Conservation (phyloP, 495 filamentous ascomycete species). For the Glonium stellatum region DNA sequence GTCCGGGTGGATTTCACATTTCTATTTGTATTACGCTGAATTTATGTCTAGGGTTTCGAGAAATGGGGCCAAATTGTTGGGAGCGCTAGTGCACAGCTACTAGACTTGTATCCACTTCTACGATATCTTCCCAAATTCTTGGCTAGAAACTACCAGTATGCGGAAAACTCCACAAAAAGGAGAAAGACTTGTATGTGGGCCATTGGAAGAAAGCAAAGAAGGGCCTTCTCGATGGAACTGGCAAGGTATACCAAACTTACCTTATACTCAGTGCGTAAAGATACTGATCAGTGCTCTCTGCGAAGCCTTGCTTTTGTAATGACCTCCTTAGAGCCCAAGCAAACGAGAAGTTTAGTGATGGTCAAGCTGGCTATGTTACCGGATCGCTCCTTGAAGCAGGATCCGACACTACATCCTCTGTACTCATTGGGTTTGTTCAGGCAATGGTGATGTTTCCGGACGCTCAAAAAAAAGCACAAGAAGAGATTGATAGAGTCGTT, state of each 20-base stretch:
- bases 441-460: constrained; percentile 6
- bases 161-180: neutral
- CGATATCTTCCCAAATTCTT: neutral
- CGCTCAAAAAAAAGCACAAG: constrained; percentile 5
- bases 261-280: too few relatives aligned
- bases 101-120: neutral
- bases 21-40: neutral
- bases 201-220: constrained; percentile 3
- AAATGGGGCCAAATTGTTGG: neutral
- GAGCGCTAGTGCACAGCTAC: neutral
- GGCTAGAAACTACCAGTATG: neutral
- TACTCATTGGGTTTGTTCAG: neutral
- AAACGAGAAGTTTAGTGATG: neutral
- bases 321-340: neutral
- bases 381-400: constrained; percentile 1
- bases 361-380: neutral
- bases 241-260: neutral
- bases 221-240: neutral
- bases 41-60: neutral
- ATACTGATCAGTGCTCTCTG: neutral
- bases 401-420: constrained; percentile 3
- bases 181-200: neutral
- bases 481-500: constrained; percentile 11
- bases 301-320: constrained; percentile 5
- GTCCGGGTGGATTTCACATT: neutral